Base-by-base conservation (phyloP, 805 yeast genomes). In the Cyberlindnera maritima region DNA sequence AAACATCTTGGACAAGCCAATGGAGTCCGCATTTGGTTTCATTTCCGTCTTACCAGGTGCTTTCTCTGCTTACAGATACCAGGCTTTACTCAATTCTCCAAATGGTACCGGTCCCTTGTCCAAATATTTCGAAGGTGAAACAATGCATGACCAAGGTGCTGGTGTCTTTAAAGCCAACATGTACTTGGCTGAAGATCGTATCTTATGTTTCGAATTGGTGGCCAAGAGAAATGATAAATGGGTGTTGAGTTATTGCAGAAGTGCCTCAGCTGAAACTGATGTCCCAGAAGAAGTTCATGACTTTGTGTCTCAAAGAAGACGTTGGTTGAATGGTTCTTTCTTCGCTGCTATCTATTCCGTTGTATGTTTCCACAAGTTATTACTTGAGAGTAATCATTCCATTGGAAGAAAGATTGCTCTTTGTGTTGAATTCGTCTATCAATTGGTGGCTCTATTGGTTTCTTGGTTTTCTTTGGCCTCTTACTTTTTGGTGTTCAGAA, bases 121-220 rank as follows among this genome's bases (percentile, higher is more conserved):
- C 49, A 88, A 89, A 63, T 92, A 92, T 64, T 85, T 94, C 67
- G 88, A 89, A 65, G 98, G 98, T 55, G 97, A 92, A 65, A 85
- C 83, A 48, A 72, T 91, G 53, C 74, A 70, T 48, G 84, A 83
- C 48, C 71, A 72, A 26, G 79, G 81, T 36, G 79, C 82, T 29
- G 96, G 96, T 37, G 82, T 92, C 43, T 94, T 92, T 72, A 88
- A 92, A 33, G 85, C 96, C 3, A 92, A 92, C 65, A 92, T 94
- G 98, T 94, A 91, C 66, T 76, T 92, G 46, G 99, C 99, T 7
- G 98, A 92, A 68, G 99, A 94, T 68, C 80, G 98, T 67, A 89
- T 92, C 46, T 71, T 92, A 56, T 94, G 98, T 75, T 92, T 88
- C 70, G 98, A 92, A 67, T 74, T 92, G 43, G 95, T 92, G n/a